Evolutionary conservation across 768 basidiomycete species (phyloP).

Genomic region (Leccinellum albellum): DNA sequence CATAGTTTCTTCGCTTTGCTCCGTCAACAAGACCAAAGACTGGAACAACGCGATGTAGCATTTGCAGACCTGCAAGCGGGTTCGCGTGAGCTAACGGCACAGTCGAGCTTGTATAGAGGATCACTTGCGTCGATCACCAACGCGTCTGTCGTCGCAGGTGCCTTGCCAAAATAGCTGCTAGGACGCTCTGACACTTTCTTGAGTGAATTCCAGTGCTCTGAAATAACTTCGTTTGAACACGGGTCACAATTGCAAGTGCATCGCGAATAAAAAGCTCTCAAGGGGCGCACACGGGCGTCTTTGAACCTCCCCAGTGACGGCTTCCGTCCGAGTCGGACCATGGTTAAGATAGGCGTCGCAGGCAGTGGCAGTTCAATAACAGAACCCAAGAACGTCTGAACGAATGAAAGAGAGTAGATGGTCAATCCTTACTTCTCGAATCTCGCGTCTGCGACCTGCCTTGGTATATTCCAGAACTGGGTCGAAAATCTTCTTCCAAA

Average conservation of each 20-base stretch:
- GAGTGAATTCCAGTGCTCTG: conserved; percentile 75
- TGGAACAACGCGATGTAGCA: conserved; percentile 82
- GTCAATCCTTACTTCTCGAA: neutral
- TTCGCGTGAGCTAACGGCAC: neutral
- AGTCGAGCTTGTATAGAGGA: neutral
- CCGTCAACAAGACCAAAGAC: conserved; percentile 74
- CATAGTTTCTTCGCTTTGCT: conserved; percentile 90
- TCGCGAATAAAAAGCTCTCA: conserved; percentile 73
- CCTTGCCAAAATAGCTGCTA: conserved; percentile 59
- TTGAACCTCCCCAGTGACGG: conserved; percentile 70
- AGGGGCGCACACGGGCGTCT: conserved; percentile 75
- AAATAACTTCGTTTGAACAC: conserved; percentile 87
- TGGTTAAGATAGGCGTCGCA: conserved; percentile 74
- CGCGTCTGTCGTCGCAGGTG: conserved; percentile 61
- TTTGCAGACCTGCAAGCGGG: conserved; percentile 52
- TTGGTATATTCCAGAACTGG: conserved; percentile 85
- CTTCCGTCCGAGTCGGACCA: conserved; percentile 91
- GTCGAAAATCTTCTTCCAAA: conserved; percentile 94
- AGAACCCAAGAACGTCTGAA: conserved; percentile 63
- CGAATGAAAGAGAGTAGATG: neutral
- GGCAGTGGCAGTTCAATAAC: conserved; percentile 73
- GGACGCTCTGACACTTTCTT: conserved; percentile 78
- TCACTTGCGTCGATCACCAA: conserved; percentile 56
- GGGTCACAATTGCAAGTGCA: conserved; percentile 90
- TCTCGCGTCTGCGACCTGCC: conserved; percentile 37